Evolutionary conservation across 257 asterid genomes (phyloP), one percentile per base, ranked within the genome.

Genomic region (Eucommia ulmoides): DNA sequence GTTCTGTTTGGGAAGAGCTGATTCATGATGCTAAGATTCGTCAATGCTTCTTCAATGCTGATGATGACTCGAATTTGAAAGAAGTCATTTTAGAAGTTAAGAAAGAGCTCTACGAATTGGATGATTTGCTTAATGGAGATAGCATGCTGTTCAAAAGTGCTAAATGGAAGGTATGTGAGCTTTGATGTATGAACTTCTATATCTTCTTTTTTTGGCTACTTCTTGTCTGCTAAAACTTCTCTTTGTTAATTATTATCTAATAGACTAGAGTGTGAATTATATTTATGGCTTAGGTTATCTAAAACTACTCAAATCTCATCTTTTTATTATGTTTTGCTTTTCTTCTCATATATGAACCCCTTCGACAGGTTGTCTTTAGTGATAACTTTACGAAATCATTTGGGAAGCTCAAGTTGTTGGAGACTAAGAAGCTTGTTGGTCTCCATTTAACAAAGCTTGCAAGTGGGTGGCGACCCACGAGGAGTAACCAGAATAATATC

Each of bases 381-480:
- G 84, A 76, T 7, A 64, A 64, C 41, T 82, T 82, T 47, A 65
- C 65, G 54, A 74, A 60, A 59, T 74, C 94, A 9, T 82, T 79
- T 66, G 64, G 23, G 33, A 59, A 54, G 23, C 35, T 82, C 62
- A 51, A 16, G 50, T 51, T 72, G 7, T 55, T 69, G 19, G 41
- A 44, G 21, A 23, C 55, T 20, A 79, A 59, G 69, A 76, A 70
- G 49, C 51, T 64, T 47, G 78, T 58, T 41, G 23, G 77, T 7
- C 61, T 45, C 23, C 47, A 65, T 20, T 50, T 83, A 50, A 61
- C 68, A 52, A 77, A 68, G 65, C 73, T 79, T 58, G 77, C 89
- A 33, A 55, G 74, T 22, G 94, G 94, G 24, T 79, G 94, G 94
- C 76, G 83, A 60, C 89, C 89, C 6, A 72, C 65, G 72, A 83